A percentile compares a stretch with the other conserved stretches of the same genome.
Conservation (phyloP, 202 grass and related monocot species). For the Musa balbisiana region DNA sequence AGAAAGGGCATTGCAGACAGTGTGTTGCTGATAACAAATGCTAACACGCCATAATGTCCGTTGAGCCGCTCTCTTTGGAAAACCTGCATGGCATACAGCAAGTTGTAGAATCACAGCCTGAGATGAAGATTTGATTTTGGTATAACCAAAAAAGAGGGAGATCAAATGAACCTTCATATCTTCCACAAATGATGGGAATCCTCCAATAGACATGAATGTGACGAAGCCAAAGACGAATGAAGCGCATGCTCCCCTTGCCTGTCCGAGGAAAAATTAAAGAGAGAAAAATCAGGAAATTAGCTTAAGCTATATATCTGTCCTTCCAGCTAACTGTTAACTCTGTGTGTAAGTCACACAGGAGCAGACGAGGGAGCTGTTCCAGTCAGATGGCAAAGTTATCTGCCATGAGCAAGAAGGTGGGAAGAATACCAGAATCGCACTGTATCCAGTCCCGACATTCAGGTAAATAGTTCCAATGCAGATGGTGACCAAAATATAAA, state of each 20-base stretch:
- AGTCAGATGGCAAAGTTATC: background rate
- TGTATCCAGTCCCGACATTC: background rate
- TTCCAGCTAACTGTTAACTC: too few species aligned
- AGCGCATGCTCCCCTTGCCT: constrained; percentile 1
- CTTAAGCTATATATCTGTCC: too few species aligned
- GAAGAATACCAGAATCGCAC: background rate
- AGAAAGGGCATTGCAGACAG: background rate
- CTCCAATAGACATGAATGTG: background rate
- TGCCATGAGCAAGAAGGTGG: background rate
- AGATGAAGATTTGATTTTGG: background rate
- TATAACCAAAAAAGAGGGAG: background rate
- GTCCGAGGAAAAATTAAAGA: background rate
- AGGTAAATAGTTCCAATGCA: background rate
- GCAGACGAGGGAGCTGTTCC: background rate
- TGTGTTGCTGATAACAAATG: background rate
- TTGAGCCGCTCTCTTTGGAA: constrained; percentile 2
- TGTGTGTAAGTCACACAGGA: background rate
- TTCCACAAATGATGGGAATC: constrained; percentile 1
- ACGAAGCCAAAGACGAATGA: background rate
- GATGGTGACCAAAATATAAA: constrained; percentile 37
- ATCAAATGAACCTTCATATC: background rate
- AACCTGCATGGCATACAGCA: background rate
- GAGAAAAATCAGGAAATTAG: background rate
- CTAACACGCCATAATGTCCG: background rate
- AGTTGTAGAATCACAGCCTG: background rate